Evolutionary conservation across 2,329 filamentous ascomycete species (phyloP), one percentile per base, ranked within the genome.

Genomic region (Pseudomassariella vexata): DNA sequence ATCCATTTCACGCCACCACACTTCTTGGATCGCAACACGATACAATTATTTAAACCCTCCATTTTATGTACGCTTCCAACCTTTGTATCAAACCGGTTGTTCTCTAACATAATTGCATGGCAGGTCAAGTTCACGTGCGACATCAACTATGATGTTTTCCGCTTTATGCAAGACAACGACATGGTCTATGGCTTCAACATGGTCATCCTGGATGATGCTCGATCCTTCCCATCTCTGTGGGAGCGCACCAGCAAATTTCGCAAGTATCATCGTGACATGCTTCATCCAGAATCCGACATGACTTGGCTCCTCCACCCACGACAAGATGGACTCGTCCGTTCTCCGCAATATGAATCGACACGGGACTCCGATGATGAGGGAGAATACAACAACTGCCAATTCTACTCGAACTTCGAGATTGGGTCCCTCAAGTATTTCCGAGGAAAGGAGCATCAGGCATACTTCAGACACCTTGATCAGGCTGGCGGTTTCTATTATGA

Each of bases 111-210:
- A 48, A 32, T 11, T 27, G 6, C 16, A 21, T n/a, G n/a, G 18
- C 35, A 75, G 70, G 63, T 72, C 5, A 62, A 70, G 26, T 73
- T 74, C 42, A 66, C 63, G 36, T 73, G 71, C 38, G 57, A 73
- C 39, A 74, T 94, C 40, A 78, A 87, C 52, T 92, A 94, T 51
- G 87, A 94, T 50, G 76, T 92, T 19, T 94, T 94, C 63, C 76
- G 79, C 28, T 89, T 81, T 64, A 90, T 94, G 85, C 70, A 78
- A 41, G 85, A 94, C 49, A 77, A 85, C 54, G 80, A 87, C 52
- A 83, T 90, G 53, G 84, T 79, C 9, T 92, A 92, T 50, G 86
- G 73, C 9, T 76, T 75, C 50, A 76, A 69, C 37, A 66, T 69
- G 48, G 62, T 63, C 16, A 60, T 65, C 24, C 50, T 70, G 18